Conservation (phyloP, 169 alveolate genomes). For the Eimeria praecox region DNA sequence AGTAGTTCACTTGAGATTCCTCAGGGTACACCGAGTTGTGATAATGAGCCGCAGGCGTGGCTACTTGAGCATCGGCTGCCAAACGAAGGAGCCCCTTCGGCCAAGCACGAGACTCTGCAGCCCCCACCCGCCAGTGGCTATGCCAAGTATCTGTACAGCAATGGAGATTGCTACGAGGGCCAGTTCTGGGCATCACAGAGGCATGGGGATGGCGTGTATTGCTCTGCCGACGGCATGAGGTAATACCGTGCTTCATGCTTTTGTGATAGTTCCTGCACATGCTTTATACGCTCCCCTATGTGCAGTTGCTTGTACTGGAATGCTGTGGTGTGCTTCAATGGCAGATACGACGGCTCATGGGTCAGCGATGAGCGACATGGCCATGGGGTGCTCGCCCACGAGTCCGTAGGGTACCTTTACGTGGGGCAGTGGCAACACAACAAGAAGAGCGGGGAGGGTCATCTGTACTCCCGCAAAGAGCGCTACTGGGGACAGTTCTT, state of each 20-base stretch:
- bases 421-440: slow-evolving; percentile 83
- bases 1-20: not conserved
- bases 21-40: not conserved
- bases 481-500: slow-evolving; percentile 81
- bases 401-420: slow-evolving; percentile 61
- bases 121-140: slow-evolving; percentile 71
- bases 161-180: slow-evolving; percentile 81
- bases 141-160: slow-evolving; percentile 65
- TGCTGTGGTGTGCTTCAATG: not conserved
- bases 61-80: slow-evolving; percentile 79
- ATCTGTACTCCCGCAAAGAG: slow-evolving; percentile 62
- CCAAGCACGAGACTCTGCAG: slow-evolving; percentile 55
- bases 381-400: slow-evolving; percentile 80
- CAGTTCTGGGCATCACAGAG: slow-evolving; percentile 67
- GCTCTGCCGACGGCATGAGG: slow-evolving; percentile 77
- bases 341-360: slow-evolving; percentile 84
- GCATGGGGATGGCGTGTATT: slow-evolving; percentile 82
- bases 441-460: slow-evolving; percentile 81
- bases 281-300: too few species aligned
- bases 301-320: not conserved
- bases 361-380: slow-evolving; percentile 80
- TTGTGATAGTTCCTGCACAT: not conserved
- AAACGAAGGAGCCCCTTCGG: slow-evolving; percentile 37
- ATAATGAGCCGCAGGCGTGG: slow-evolving; percentile 74
- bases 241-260: not conserved